Evolutionary conservation across 352 stramenopile genomes (phyloP).

Genomic region (Chrysophaeum taylorii): DNA sequence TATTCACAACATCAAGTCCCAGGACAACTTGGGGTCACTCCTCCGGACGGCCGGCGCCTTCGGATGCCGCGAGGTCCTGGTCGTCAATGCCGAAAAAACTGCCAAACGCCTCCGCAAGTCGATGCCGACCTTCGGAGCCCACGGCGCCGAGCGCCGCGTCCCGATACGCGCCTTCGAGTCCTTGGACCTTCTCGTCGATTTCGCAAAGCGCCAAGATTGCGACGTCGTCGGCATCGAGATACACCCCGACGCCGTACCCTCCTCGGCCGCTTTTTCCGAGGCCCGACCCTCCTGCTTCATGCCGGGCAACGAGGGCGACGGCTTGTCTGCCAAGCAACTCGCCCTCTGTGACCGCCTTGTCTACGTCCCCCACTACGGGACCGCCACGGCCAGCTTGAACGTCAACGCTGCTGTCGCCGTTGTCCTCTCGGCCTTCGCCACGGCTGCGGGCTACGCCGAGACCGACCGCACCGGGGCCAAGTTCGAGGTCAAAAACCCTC

Average conservation of each 20-base stretch:
- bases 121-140: background rate
- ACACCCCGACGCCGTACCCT: background rate
- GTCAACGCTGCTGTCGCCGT: background rate
- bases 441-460: background rate
- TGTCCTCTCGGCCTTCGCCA: background rate
- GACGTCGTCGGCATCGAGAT: conserved; percentile 7
- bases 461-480: background rate
- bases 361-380: background rate
- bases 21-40: background rate
- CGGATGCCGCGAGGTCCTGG: background rate
- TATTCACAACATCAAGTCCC: background rate
- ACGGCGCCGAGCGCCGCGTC: conserved; percentile 2
- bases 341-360: background rate
- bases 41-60: background rate
- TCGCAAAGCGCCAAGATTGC: background rate
- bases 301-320: conserved; percentile 4
- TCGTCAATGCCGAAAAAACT: background rate
- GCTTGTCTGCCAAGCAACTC: background rate
- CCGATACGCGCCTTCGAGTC: background rate
- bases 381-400: background rate
- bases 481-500: background rate
- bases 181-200: background rate
- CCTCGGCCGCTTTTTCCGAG: background rate
- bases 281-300: background rate
- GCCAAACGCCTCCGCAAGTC: background rate